A percentile compares a stretch with the other conserved stretches of the same genome.
These are phyloP conservation scores for Rhizoclosmatium hyalinum DNA, from an alignment of 371 early-diverging fungal genomes.

Conservation along the genomic window DNA sequence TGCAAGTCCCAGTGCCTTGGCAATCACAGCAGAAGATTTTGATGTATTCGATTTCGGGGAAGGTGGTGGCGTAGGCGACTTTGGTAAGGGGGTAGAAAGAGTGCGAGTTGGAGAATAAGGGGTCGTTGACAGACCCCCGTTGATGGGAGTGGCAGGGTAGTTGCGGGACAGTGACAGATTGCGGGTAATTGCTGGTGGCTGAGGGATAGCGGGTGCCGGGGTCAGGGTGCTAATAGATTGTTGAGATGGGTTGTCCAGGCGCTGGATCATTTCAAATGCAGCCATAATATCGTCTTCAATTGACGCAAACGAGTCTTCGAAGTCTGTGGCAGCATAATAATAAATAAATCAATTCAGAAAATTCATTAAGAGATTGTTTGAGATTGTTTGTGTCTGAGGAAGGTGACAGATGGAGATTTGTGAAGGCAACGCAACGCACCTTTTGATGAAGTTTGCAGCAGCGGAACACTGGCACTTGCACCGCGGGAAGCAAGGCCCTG, in stretches of 20 bases:
- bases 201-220: not conserved
- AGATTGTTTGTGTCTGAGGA: too few relatives aligned
- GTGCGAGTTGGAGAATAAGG: not conserved
- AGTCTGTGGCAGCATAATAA: too few relatives aligned
- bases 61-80: not conserved
- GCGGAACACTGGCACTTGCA: too few relatives aligned
- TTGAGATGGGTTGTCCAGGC: not conserved
- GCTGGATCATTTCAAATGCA: conserved; percentile 11
- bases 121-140: conserved; percentile 12
- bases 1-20: not conserved
- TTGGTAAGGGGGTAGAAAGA: not conserved
- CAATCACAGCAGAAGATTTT: not conserved
- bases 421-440: too few relatives aligned
- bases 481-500: too few relatives aligned
- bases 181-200: not conserved
- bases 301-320: not conserved
- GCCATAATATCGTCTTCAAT: conserved; percentile 29
- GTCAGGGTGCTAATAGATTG: too few relatives aligned
- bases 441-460: too few relatives aligned
- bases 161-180: not conserved
- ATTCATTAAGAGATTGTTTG: too few relatives aligned
- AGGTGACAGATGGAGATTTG: too few relatives aligned
- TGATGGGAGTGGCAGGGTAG: not conserved
- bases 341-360: too few relatives aligned
- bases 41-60: not conserved